A percentile compares a stretch with the other conserved stretches of the same genome.
Evolutionary conservation across 148 eudicot species (phyloP).

Genomic region (Hydrangea macrophylla): DNA sequence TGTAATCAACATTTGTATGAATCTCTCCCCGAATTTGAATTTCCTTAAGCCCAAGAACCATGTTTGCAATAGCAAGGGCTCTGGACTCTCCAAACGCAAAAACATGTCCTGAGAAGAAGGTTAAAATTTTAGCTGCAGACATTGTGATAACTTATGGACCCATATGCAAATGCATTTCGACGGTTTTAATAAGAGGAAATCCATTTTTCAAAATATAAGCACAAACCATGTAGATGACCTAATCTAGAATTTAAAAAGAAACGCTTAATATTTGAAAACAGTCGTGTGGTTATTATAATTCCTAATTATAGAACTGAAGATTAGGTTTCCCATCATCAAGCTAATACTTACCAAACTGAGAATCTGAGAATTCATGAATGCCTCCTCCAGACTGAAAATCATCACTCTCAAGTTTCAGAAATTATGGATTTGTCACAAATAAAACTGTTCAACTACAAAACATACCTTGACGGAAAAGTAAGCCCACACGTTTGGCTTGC

Average conservation of each 20-base stretch:
- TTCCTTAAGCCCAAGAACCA: conserved; percentile 99
- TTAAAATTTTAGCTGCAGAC: background rate
- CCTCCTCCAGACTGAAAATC: conserved; percentile 97
- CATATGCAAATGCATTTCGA: no score
- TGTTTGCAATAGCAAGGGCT: conserved; percentile 90
- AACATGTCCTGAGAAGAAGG: conserved; percentile 68
- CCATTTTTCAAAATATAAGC: background rate
- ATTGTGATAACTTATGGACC: background rate
- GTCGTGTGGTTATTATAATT: background rate
- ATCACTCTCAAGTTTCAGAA: conserved; percentile 14
- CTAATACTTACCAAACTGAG: conserved; percentile 85
- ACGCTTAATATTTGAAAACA: background rate
- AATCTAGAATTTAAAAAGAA: background rate
- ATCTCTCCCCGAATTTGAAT: conserved; percentile 99
- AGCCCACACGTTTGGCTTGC: conserved; percentile 99
- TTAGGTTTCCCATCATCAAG: background rate
- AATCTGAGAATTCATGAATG: conserved; percentile 99
- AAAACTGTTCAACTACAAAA: background rate
- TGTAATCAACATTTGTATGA: conserved; percentile 95
- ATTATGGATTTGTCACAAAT: background rate
- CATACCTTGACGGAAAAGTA: conserved; percentile 98
- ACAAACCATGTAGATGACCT: background rate
- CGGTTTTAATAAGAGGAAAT: background rate
- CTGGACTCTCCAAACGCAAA: conserved; percentile 99
- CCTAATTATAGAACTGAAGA: background rate